Percentiles rank a stretch among this genome's conserved stretches.
phyloP scores from a whole-genome alignment of 257 asterid species.

The Henckelia pumila region DNA sequence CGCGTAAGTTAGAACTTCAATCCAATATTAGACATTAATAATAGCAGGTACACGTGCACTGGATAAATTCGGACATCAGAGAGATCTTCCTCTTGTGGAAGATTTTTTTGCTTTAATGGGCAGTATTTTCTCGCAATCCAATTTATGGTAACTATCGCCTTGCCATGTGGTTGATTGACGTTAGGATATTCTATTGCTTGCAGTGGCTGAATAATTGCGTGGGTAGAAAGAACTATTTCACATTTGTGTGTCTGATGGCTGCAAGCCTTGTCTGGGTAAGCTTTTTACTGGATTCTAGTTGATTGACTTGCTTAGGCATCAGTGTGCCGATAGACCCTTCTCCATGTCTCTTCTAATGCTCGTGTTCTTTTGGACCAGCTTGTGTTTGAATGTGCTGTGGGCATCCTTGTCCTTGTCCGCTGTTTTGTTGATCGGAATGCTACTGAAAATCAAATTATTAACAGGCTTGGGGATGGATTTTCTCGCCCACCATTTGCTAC shows the following conservation, averaged over 20 bases:
- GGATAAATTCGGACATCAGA: background rate
- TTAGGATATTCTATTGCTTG: conserved; percentile 29
- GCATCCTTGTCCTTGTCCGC: conserved; percentile 86
- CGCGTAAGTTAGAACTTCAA: conserved; percentile 61
- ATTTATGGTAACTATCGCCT: conserved; percentile 3
- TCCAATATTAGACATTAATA: conserved; percentile 2
- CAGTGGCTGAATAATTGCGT: conserved; percentile 98
- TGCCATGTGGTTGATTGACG: conserved; percentile 9
- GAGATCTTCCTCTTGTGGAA: background rate
- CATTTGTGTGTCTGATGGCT: conserved; percentile 87
- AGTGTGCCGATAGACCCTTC: background rate
- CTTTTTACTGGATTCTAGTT: conserved; percentile 16
- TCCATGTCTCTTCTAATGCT: conserved; percentile 18
- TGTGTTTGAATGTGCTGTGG: conserved; percentile 78
- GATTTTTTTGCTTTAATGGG: background rate
- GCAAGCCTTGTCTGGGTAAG: conserved; percentile 92
- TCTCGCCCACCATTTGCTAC: conserved; percentile 94
- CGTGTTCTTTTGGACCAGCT: conserved; percentile 51
- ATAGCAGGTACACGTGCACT: background rate
- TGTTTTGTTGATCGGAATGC: conserved; percentile 71
- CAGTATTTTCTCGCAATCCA: background rate
- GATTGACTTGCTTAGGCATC: conserved; percentile 7
- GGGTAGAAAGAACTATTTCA: conserved; percentile 81
- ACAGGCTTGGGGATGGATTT: conserved; percentile 91
- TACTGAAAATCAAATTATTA: conserved; percentile 65